phyloP scores from a whole-genome alignment of 108 stramenopile species.

The Cafeteria roenbergensis region DNA sequence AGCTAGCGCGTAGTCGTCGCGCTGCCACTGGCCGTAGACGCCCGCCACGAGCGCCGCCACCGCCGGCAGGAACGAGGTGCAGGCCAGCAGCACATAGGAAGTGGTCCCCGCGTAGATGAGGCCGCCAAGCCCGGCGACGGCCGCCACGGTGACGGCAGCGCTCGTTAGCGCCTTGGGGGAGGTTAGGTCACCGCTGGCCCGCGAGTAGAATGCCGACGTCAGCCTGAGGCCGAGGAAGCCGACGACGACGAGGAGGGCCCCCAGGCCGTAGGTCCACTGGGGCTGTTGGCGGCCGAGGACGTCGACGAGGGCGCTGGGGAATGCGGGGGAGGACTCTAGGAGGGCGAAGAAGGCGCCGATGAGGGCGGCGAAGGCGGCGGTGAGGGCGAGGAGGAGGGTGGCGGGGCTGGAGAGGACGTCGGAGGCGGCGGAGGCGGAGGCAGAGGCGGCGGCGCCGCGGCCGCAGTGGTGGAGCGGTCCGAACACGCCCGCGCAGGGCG shows the following conservation, averaged over 20 bases:
- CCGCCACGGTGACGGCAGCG: neutral
- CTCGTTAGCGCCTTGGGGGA: neutral
- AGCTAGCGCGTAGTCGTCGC: neutral
- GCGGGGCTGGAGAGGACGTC: no score
- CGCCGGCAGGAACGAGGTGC: neutral
- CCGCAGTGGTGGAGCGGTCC: no score
- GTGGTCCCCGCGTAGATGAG: neutral
- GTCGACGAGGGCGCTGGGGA: neutral
- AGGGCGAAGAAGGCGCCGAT: neutral
- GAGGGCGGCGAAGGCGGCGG: neutral
- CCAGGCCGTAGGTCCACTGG: constrained; percentile 6
- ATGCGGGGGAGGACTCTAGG: no score
- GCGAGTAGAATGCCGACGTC: neutral
- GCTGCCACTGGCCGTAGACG: neutral
- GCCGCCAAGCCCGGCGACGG: neutral
- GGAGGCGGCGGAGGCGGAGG: no score
- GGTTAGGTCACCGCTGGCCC: neutral
- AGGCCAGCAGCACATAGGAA: neutral
- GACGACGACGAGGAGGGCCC: neutral
- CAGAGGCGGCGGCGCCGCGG: no score
- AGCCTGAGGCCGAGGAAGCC: neutral
- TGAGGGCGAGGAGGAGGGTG: neutral
- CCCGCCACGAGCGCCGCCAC: neutral
- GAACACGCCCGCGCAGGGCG: no score
- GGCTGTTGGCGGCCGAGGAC: neutral